These are phyloP conservation scores for Lachancea mirantina DNA, from an alignment of 805 yeast genomes.

Conservation along the genomic window DNA sequence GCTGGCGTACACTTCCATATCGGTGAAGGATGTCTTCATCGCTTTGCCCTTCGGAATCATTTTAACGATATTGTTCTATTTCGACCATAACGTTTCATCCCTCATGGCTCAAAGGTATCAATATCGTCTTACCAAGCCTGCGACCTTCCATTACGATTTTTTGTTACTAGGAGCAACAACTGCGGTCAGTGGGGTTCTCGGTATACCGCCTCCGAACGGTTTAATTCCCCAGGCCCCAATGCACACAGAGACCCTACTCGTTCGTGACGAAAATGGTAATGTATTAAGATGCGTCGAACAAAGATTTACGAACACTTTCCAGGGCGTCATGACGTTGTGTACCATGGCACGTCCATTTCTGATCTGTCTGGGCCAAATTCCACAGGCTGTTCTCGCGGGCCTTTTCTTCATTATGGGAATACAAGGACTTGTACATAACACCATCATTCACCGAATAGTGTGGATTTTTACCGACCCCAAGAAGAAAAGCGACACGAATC, in stretches of 20 bases:
- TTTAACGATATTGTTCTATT: constrained; percentile 77
- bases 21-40: constrained; percentile 70
- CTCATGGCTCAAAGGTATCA: constrained; percentile 83
- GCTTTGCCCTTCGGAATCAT: constrained; percentile 91
- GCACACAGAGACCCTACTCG: constrained; percentile 73
- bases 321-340: constrained; percentile 76
- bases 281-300: constrained; percentile 75
- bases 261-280: constrained; percentile 27
- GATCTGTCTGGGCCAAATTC: constrained; percentile 72
- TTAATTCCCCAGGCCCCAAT: constrained; percentile 95
- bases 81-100: constrained; percentile 93
- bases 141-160: constrained; percentile 91
- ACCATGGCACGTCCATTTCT: constrained; percentile 87
- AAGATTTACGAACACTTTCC: constrained; percentile 73
- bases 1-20: constrained; percentile 35
- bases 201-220: constrained; percentile 95
- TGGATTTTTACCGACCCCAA: constrained; percentile 55
- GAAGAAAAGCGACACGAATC: constrained; percentile 28
- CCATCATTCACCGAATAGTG: constrained; percentile 53
- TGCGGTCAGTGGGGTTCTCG: constrained; percentile 78
- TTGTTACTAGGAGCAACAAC: constrained; percentile 78
- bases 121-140: constrained; percentile 76
- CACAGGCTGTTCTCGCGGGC: constrained; percentile 91
- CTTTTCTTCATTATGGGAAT: constrained; percentile 91
- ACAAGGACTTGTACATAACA: constrained; percentile 64